Conservation (phyloP, 83 land plant species). For the Thuja plicata region DNA sequence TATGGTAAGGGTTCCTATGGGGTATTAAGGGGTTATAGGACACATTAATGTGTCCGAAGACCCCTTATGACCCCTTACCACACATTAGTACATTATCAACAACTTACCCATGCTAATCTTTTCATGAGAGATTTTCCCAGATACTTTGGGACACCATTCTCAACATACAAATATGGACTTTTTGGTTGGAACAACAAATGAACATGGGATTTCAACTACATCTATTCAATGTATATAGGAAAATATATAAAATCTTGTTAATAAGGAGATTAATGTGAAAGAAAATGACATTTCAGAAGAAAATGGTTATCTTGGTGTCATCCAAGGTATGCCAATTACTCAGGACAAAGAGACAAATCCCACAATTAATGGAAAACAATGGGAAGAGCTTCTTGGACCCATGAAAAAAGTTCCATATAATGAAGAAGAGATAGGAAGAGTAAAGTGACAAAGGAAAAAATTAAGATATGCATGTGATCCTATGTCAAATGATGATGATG, state of each 20-base stretch:
- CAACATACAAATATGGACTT: too few relatives aligned
- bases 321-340: conserved; percentile 14
- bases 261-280: too few relatives aligned
- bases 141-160: too few relatives aligned
- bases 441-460: conserved; percentile 34
- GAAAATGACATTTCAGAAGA: conserved; percentile 17
- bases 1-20: too few relatives aligned
- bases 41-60: too few relatives aligned
- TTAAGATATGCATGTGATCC: conserved; percentile 20
- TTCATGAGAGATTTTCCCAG: too few relatives aligned
- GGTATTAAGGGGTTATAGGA: too few relatives aligned
- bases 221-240: conserved; percentile 23
- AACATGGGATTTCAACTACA: conserved; percentile 28
- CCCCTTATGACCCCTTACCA: too few relatives aligned
- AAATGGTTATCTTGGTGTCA: conserved; percentile 34
- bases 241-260: too few relatives aligned
- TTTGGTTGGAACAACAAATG: background rate
- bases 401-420: conserved; percentile 14
- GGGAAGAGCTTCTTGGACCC: conserved; percentile 36
- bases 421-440: conserved; percentile 46
- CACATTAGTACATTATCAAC: too few relatives aligned
- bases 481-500: conserved; percentile 3
- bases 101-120: too few relatives aligned
- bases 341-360: conserved; percentile 18
- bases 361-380: conserved; percentile 9